phyloP scores from a whole-genome alignment of 495 filamentous ascomycete genomes.

The Xylona heveae region DNA sequence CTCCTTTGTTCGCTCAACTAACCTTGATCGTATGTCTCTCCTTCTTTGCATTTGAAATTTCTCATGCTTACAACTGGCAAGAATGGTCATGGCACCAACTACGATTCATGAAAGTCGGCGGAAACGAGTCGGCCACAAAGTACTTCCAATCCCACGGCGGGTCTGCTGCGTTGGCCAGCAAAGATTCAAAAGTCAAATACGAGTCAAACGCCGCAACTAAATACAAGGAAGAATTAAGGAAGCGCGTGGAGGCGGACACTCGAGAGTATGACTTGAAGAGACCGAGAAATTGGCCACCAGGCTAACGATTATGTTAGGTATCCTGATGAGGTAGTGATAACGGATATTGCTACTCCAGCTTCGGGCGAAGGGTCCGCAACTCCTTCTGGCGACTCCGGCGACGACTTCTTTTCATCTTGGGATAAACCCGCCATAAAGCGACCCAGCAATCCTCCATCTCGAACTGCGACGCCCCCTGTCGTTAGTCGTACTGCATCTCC shows the following conservation, averaged over 20 bases:
- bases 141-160: slow-evolving; percentile 94
- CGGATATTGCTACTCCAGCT: slow-evolving; percentile 40
- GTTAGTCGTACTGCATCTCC: slow-evolving; percentile 71
- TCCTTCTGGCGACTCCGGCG: slow-evolving; percentile 54
- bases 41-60: slow-evolving; percentile 1
- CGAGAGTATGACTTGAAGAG: slow-evolving; percentile 35
- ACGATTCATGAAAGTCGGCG: slow-evolving; percentile 93
- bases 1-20: slow-evolving; percentile 94
- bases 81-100: slow-evolving; percentile 99
- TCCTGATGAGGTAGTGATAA: slow-evolving; percentile 71
- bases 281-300: too few species aligned
- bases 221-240: slow-evolving; percentile 89
- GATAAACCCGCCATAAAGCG: slow-evolving; percentile 96
- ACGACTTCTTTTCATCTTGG: slow-evolving; percentile 98
- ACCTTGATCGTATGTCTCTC: slow-evolving; percentile 75
- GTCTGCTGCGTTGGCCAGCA: slow-evolving; percentile 79
- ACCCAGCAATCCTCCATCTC: slow-evolving; percentile 80
- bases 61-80: slow-evolving; percentile 21
- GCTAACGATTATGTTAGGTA: slow-evolving; percentile 27
- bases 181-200: slow-evolving; percentile 92
- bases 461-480: slow-evolving; percentile 72
- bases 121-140: slow-evolving; percentile 94
- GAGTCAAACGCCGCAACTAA: slow-evolving; percentile 75
- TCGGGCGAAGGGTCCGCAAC: slow-evolving; percentile 42
- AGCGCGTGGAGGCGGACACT: slow-evolving; percentile 57